Percentiles rank a stretch among this genome's conserved stretches.
Evolutionary conservation across 225 moss, liverwort and hornwort species (phyloP).

Genomic region (Pseudoscleropodium purum): DNA sequence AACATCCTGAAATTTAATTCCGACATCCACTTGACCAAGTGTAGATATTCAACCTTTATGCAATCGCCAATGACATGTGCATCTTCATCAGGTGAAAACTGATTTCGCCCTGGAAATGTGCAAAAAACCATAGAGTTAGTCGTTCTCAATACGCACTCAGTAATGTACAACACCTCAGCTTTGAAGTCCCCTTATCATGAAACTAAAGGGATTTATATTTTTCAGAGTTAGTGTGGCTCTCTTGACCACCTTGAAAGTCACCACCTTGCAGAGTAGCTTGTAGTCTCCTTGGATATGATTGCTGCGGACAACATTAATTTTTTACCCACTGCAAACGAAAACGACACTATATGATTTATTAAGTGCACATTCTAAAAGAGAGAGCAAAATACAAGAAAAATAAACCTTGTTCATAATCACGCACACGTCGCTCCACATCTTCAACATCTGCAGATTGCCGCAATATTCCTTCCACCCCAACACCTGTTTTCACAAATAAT

Average conservation of each 20-base stretch:
- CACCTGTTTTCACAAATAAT: conserved; percentile 26
- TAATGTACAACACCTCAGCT: neutral
- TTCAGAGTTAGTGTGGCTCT: neutral
- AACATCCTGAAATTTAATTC: neutral
- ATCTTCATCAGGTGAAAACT: conserved; percentile 88
- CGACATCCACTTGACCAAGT: neutral
- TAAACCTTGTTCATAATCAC: conserved; percentile 83
- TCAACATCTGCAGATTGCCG: conserved; percentile 96
- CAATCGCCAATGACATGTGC: conserved; percentile 97
- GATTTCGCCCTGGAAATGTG: conserved; percentile 37
- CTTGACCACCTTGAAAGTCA: neutral
- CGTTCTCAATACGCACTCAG: neutral
- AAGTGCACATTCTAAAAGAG: neutral
- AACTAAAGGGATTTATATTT: neutral
- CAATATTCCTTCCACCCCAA: conserved; percentile 86
- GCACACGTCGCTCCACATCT: conserved; percentile 90
- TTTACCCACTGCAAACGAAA: neutral
- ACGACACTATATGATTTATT: neutral
- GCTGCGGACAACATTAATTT: neutral
- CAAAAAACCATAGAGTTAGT: neutral
- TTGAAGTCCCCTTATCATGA: neutral
- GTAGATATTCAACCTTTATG: conserved; percentile 55
- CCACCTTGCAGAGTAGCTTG: neutral
- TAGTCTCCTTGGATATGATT: neutral
- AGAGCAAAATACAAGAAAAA: neutral